Evolutionary conservation across 2,329 filamentous ascomycete species (phyloP), one percentile per base, ranked within the genome.

Genomic region (Colletotrichum australisinense): DNA sequence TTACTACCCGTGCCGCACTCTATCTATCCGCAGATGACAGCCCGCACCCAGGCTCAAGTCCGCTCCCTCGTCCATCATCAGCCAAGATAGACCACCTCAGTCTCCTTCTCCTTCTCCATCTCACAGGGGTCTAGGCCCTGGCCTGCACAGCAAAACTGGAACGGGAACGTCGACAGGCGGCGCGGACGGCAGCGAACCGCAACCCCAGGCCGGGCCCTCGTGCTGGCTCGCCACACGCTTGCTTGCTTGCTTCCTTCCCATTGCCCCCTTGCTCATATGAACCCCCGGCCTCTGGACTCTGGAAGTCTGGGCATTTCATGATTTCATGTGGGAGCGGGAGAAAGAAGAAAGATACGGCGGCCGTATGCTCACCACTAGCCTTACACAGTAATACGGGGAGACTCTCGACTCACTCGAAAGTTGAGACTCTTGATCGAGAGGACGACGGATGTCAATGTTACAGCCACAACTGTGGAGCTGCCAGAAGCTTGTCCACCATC

Each of bases 401-500:
- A 19, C 38, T 19, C 38, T 42, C 38, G 38, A 42, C 38, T 42
- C 38, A 42, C 38, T 42, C 6, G 32, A 4, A 35, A 16, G 12
- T 19, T 19, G 14, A 42, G 38, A 35, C 32, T 35, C 32, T 35
- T 12, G 38, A 16, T 42, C 38, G 38, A 26, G n/a, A 19, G 56
- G 28, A 28, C 38, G 42, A 65, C 42, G 16, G 67, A 30, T 69
- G 60, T 28, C 38, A 59, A 42, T 64, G 60, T 69, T 52, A 71
- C 68, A 67, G 46, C 68, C 58, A 58, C 69, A 26, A 58, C 52
- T 58, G 65, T 63, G 63, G 57, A 68, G n/a, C 49, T 19, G 57
- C 52, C 38, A 22, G 58, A 72, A 68, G 69, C 69, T 72, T 72
- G 64, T 62, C 38, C 24, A 60, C 22, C 53, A 28, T 14, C 53